These are phyloP conservation scores for Hymenotorrendiella dingleyae DNA, from an alignment of 2,329 filamentous ascomycete species.

Conservation along the genomic window DNA sequence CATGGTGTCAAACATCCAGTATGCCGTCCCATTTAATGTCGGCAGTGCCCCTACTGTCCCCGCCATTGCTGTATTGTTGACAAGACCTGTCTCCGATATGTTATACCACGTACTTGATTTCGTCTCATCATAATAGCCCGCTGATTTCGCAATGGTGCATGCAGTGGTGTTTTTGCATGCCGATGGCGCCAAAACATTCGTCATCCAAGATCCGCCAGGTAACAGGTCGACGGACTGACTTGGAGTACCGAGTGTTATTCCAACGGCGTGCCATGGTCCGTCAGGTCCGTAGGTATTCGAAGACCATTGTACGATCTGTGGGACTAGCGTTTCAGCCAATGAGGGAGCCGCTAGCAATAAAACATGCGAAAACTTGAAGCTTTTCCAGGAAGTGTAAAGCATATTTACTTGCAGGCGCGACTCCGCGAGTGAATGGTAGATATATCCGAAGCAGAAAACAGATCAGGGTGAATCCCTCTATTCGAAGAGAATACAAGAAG, in stretches of 20 bases:
- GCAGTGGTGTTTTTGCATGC: constrained; percentile 1
- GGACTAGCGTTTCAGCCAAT: neutral
- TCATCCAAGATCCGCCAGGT: constrained; percentile 14
- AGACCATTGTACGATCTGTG: constrained; percentile 11
- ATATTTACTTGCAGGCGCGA: no score
- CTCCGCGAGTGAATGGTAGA: no score
- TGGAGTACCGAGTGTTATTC: constrained; percentile 10
- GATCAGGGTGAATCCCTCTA: no score
- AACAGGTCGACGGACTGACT: constrained; percentile 12
- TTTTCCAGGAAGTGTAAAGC: neutral
- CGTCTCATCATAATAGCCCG: constrained; percentile 9
- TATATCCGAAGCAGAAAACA: no score
- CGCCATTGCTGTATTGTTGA: neutral
- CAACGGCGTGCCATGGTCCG: constrained; percentile 20
- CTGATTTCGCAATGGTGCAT: neutral
- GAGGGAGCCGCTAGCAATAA: neutral
- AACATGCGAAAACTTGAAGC: neutral
- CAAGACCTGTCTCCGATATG: constrained; percentile 5
- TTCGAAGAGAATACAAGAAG: no score
- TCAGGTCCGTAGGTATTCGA: constrained; percentile 15
- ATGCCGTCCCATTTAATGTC: constrained; percentile 5
- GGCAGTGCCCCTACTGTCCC: neutral
- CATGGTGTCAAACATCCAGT: constrained; percentile 13
- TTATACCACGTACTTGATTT: constrained; percentile 5
- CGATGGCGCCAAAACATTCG: constrained; percentile 10